Base-by-base conservation (phyloP, 768 basidiomycete species). In the Pisolithus microcarpus region DNA sequence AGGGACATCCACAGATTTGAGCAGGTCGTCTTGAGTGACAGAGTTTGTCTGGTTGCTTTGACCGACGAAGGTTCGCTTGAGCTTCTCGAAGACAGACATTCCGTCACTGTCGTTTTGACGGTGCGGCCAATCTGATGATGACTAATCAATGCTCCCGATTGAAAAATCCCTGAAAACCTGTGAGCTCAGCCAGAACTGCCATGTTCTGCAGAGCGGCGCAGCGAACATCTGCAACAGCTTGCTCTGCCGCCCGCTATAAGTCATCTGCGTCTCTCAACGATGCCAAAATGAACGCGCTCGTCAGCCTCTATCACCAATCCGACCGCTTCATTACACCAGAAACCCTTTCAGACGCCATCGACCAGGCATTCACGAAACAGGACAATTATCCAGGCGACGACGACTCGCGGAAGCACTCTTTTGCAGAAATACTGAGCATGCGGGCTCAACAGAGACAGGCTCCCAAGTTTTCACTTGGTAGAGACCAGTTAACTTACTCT, bases 291-390 rank as follows among this genome's bases (percentile, higher is more conserved):
- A 84, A 85, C 52, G 82, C 85, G 3, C 81, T 90, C 55, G 76
- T 89, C 55, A 75, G 80, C 9, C 77, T 91, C 48, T 91, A 90
- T 71, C 87, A 91, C 71, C 80, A 87, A 69, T 70, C 82, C 45
- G 79, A 79, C 51, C 69, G 72, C 2, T 88, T 86, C 70, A 76
- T 91, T 55, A 87, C 87, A 10, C 71, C 72, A 19, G 83, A 86
- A 56, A 89, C 78, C 59, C 78, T 91, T 28, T 74, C 77, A 18
- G 59, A 74, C 19, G 71, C 70, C 50, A 89, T 90, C 49, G 84
- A 88, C 67, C 65, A 75, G 15, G 81, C 81, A 1, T 89, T 91
- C 58, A 65, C 64, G 42, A 61, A 52, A 37, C 62, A 57, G 1
- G 15, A 52, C 40, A 43, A 34, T 23, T 45, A 60, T 13, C 44